These are phyloP conservation scores for Trichoderma oligosporum DNA, from an alignment of 2,329 filamentous ascomycete genomes.

Conservation along the genomic window DNA sequence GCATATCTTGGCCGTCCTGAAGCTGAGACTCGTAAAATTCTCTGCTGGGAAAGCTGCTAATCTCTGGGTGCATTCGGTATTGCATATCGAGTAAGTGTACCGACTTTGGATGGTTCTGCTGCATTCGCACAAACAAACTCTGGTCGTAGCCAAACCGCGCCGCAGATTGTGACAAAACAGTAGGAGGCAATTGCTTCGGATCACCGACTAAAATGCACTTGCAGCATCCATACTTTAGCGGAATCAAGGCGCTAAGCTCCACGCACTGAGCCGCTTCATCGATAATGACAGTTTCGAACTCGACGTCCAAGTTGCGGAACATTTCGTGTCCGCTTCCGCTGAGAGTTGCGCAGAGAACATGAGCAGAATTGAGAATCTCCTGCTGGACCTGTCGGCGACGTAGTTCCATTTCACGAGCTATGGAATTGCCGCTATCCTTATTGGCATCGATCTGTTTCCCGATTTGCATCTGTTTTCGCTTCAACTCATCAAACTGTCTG, in stretches of 20 bases:
- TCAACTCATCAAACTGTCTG: slow-evolving; percentile 72
- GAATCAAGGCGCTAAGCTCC: slow-evolving; percentile 92
- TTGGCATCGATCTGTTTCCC: slow-evolving; percentile 81
- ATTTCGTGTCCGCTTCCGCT: slow-evolving; percentile 96
- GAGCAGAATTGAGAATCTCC: slow-evolving; percentile 81
- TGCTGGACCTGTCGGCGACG: slow-evolving; percentile 81
- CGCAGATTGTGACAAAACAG: slow-evolving; percentile 89
- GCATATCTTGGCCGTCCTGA: slow-evolving; percentile 82
- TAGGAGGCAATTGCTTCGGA: slow-evolving; percentile 94
- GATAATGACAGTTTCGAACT: slow-evolving; percentile 98
- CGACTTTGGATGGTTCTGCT: slow-evolving; percentile 80
- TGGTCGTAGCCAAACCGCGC: slow-evolving; percentile 94
- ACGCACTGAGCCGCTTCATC: slow-evolving; percentile 98
- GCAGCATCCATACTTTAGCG: slow-evolving; percentile 92
- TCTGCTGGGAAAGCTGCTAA: slow-evolving; percentile 82
- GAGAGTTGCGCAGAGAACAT: slow-evolving; percentile 91
- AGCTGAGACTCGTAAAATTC: slow-evolving; percentile 91
- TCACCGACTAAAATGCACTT: slow-evolving; percentile 98
- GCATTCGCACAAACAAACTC: slow-evolving; percentile 97
- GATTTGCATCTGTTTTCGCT: slow-evolving; percentile 67
- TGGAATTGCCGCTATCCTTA: slow-evolving; percentile 79
- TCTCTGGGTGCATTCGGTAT: slow-evolving; percentile 98
- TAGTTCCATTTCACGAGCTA: slow-evolving; percentile 79
- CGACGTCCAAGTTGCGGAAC: slow-evolving; percentile 89
- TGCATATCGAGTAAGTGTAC: slow-evolving; percentile 95